Base-by-base conservation (phyloP, 345 rosid genomes). In the Gossypium ekmanianum region DNA sequence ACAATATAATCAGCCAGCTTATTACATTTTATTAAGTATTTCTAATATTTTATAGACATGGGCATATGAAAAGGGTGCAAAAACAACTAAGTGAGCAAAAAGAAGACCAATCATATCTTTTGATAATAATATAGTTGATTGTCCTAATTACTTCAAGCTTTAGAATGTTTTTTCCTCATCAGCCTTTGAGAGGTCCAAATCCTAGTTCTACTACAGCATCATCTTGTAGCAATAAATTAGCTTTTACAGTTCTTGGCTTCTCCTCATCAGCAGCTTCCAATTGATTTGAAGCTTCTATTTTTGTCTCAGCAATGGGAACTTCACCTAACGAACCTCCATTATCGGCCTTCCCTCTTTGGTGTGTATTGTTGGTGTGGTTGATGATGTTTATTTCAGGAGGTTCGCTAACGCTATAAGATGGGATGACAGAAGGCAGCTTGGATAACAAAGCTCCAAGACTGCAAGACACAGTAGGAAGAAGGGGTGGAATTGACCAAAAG, bases 401-500 rank as follows among this genome's bases (percentile, higher is more conserved):
- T 74, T 55, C 88, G 16, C 16, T 74, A 75, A 64, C 77, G 48
- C 57, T 61, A 62, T 71, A 78, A 75, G 83, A 75, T 3, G 87
- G 84, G 55, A 77, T 51, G 11, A 79, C 51, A 41, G 83, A 79
- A 47, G 92, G 92, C 56, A 85, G 78, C 76, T 87, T 90, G 3
- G 90, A 85, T 58, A 87, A 75, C 48, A 85, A 71, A 44, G 89
- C 86, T 26, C 93, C 85, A 45, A 86, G 80, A 14, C 86, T 85
- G 76, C 78, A 84, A 18, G 90, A 79, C 74, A 81, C 76, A 63
- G 85, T 34, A 8, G 91, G 90, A 71, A 84, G 58, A 58, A 83
- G 84, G 50, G 90, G 81, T 20, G 89, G 90, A 50, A 84, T 76
- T 11, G 86, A 70, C 86, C 83, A 84, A 75, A 80, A 56, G 9